Evolutionary conservation across 495 filamentous ascomycete genomes (phyloP).

Genomic region (Penicillium salamii): DNA sequence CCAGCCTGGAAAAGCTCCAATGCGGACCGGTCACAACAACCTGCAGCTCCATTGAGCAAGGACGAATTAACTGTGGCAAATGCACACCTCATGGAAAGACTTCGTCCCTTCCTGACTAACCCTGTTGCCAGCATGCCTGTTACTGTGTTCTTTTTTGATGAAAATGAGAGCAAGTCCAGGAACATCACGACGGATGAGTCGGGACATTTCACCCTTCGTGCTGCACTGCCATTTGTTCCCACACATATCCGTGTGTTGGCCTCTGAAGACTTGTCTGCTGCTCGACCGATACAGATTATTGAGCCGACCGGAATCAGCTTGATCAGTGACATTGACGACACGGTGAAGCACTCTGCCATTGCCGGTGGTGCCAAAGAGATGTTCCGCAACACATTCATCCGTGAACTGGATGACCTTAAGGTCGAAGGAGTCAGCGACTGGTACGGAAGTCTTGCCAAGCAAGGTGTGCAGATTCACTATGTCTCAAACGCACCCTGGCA

Average conservation of each 20-base stretch:
- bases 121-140: constrained; percentile 71
- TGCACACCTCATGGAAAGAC: constrained; percentile 76
- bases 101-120: constrained; percentile 84
- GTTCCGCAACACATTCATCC: constrained; percentile 91
- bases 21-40: constrained; percentile 18
- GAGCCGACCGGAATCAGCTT: constrained; percentile 82
- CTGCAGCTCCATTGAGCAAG: constrained; percentile 57
- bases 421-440: constrained; percentile 85
- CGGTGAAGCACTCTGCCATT: constrained; percentile 94
- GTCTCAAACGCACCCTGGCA: constrained; percentile 97
- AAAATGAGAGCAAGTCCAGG: constrained; percentile 69
- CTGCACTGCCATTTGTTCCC: constrained; percentile 81
- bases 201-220: constrained; percentile 79
- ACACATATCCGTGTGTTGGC: constrained; percentile 85
- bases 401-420: constrained; percentile 74
- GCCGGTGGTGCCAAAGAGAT: constrained; percentile 83
- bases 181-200: constrained; percentile 78
- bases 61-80: constrained; percentile 79
- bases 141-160: constrained; percentile 91
- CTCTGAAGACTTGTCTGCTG: constrained; percentile 78
- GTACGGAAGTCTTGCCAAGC: constrained; percentile 71
- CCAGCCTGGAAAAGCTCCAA: constrained; percentile 55
- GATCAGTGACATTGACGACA: constrained; percentile 98
- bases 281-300: constrained; percentile 69
- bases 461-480: constrained; percentile 87